These are phyloP conservation scores for Suillus subalutaceus DNA, from an alignment of 768 basidiomycete species.

Conservation along the genomic window DNA sequence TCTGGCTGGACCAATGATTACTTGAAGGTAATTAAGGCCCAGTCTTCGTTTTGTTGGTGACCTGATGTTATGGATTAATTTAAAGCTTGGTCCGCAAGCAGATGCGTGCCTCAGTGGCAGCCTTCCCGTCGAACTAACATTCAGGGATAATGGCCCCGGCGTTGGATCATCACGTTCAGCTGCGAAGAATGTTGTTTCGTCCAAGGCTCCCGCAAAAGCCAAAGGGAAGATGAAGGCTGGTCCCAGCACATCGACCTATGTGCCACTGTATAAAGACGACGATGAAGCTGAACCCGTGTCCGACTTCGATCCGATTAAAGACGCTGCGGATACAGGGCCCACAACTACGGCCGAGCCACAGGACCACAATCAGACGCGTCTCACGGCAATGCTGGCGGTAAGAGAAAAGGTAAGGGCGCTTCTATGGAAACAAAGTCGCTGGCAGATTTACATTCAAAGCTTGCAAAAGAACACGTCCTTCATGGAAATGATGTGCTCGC, in stretches of 20 bases:
- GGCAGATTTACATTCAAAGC: conserved; percentile 2
- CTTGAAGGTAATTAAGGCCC: conserved; percentile 43
- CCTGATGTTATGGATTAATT: conserved; percentile 9
- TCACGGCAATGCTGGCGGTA: background rate
- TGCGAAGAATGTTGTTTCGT: conserved; percentile 14
- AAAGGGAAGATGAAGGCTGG: conserved; percentile 26
- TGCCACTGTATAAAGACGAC: conserved; percentile 23
- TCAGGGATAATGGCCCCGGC: conserved; percentile 27
- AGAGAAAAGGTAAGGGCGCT: conserved; percentile 5
- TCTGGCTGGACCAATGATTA: conserved; percentile 56
- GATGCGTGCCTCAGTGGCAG: conserved; percentile 22
- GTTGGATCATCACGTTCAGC: conserved; percentile 10
- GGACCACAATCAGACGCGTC: background rate
- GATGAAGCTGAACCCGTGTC: conserved; percentile 32
- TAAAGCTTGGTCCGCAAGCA: conserved; percentile 24
- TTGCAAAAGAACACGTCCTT: conserved; percentile 3
- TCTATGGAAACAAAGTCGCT: background rate
- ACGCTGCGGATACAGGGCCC: conserved; percentile 13
- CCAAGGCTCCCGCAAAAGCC: conserved; percentile 15
- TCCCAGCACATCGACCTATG: background rate
- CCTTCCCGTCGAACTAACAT: conserved; percentile 26
- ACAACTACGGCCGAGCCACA: conserved; percentile 1
- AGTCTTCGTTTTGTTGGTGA: background rate
- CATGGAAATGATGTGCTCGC: conserved; percentile 1
- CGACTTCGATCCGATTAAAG: conserved; percentile 21